Evolutionary conservation across 2,329 filamentous ascomycete species (phyloP).

Genomic region (Venturia pyrina): DNA sequence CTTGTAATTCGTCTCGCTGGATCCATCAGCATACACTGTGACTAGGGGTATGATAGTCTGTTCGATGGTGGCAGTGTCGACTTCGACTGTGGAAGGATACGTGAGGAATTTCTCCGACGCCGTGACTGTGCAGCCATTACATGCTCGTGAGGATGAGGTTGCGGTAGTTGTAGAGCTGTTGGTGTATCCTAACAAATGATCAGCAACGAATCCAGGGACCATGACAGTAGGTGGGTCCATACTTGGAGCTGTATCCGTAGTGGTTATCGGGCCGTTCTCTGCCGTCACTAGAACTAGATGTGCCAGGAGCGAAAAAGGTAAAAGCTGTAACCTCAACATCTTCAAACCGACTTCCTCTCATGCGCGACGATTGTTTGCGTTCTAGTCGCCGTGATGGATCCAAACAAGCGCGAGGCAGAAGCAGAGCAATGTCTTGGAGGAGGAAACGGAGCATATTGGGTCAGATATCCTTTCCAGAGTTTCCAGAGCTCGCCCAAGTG

Average conservation of each 20-base stretch:
- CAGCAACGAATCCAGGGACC: neutral
- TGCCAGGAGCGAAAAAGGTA: neutral
- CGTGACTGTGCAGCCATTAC: neutral
- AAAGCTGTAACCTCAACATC: neutral
- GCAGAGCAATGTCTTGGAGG: neutral
- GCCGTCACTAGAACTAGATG: neutral
- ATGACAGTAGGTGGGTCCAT: neutral
- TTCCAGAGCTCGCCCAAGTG: neutral
- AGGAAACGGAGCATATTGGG: neutral
- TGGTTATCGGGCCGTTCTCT: neutral
- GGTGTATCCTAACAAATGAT: neutral
- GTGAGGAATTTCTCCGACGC: neutral
- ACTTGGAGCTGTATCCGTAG: neutral
- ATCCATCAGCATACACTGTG: slow-evolving; percentile 8
- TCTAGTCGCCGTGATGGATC: neutral
- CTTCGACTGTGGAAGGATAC: slow-evolving; percentile 3
- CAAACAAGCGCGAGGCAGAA: neutral
- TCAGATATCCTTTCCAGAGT: neutral
- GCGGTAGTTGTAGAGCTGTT: slow-evolving; percentile 1
- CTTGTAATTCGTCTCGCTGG: slow-evolving; percentile 9
- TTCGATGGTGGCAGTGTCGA: slow-evolving; percentile 1
- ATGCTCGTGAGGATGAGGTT: neutral
- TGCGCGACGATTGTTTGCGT: neutral
- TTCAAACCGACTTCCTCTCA: neutral
- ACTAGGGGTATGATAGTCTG: slow-evolving; percentile 4